Percentiles rank a stretch among this genome's conserved stretches.
Conservation (phyloP, 352 stramenopile species). For the Pythium folliculosum region DNA sequence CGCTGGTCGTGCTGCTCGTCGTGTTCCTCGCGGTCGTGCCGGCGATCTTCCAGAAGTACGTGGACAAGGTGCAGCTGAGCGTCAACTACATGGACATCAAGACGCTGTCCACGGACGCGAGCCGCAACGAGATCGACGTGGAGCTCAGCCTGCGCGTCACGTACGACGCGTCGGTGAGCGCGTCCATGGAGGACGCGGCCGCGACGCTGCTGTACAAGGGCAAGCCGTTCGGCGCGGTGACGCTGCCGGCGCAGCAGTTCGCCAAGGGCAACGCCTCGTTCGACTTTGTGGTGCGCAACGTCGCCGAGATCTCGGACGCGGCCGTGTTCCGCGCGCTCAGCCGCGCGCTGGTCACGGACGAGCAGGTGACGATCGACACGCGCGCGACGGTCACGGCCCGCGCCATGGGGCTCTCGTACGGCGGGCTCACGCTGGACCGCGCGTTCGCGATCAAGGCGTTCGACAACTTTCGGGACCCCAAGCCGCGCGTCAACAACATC, state of each 20-base stretch:
- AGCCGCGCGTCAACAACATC: slow-evolving; percentile 58
- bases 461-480: slow-evolving; percentile 54
- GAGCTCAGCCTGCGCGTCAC: slow-evolving; percentile 58
- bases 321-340: slow-evolving; percentile 50
- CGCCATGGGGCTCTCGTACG: slow-evolving; percentile 48
- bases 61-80: slow-evolving; percentile 51
- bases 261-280: slow-evolving; percentile 47
- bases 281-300: slow-evolving; percentile 50
- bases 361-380: slow-evolving; percentile 41
- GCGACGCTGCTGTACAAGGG: slow-evolving; percentile 46
- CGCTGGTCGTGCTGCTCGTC: slow-evolving; percentile 57
- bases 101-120: slow-evolving; percentile 34
- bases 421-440: slow-evolving; percentile 51
- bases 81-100: slow-evolving; percentile 75
- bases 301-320: slow-evolving; percentile 40
- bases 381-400: slow-evolving; percentile 44
- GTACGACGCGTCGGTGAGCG: slow-evolving; percentile 44
- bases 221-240: slow-evolving; percentile 45
- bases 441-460: slow-evolving; percentile 48
- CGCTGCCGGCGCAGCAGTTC: slow-evolving; percentile 56
- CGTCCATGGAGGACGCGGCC: slow-evolving; percentile 54
- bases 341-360: slow-evolving; percentile 36
- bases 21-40: slow-evolving; percentile 63
- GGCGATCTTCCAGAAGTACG: slow-evolving; percentile 62
- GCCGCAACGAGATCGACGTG: slow-evolving; percentile 36